A percentile compares a stretch with the other conserved stretches of the same genome.
Conservation (phyloP, 306 rosid genomes). For the Lablab purpureus region DNA sequence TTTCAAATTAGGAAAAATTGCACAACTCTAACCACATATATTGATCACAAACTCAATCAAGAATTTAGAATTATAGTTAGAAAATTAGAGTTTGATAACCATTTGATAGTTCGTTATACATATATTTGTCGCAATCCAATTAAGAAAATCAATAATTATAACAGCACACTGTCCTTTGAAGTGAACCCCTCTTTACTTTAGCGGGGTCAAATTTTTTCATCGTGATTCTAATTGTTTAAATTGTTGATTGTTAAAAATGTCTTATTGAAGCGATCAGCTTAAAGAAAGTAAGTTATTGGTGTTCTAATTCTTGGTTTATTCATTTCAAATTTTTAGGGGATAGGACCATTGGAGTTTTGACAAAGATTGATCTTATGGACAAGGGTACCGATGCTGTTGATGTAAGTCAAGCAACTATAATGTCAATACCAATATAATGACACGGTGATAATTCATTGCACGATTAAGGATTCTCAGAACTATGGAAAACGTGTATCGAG, state of each 20-base stretch:
- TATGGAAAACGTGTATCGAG: background rate
- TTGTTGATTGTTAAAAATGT: conserved; percentile 14
- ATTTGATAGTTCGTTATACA: background rate
- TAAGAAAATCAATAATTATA: background rate
- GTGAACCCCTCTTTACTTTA: background rate
- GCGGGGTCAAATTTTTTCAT: background rate
- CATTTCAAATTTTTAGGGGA: conserved; percentile 69
- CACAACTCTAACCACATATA: background rate
- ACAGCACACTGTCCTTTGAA: background rate
- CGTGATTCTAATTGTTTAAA: background rate
- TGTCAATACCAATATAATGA: conserved; percentile 28
- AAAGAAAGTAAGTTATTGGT: conserved; percentile 1
- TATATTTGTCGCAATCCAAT: background rate
- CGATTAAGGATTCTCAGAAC: conserved; percentile 25
- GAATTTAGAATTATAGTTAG: background rate
- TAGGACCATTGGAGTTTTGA: conserved; percentile 93
- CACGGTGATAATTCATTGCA: conserved; percentile 32
- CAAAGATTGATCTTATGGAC: conserved; percentile 98
- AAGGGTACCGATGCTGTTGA: conserved; percentile 99
- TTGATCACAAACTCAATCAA: too few species aligned
- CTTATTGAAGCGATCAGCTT: background rate
- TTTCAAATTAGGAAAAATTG: background rate
- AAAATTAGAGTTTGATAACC: background rate
- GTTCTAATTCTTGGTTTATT: conserved; percentile 38
- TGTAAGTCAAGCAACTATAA: conserved; percentile 59